Evolutionary conservation across 140 eudicot species (phyloP).

Genomic region (Senecio squalidus): DNA sequence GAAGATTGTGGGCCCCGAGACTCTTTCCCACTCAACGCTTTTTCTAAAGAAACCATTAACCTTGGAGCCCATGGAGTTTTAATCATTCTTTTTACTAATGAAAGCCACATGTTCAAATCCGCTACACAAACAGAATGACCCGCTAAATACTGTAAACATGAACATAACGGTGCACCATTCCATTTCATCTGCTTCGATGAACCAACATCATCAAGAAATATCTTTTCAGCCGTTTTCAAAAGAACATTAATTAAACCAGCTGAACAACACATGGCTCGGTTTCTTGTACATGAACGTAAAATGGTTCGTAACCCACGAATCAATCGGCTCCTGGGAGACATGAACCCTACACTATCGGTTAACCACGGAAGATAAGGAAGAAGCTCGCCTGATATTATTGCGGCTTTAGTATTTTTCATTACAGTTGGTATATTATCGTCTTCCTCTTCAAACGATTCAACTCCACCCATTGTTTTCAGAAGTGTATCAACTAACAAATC

Average conservation of each 20-base stretch:
- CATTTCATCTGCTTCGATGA: conserved; percentile 55
- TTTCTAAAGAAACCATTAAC: conserved; percentile 71
- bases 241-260: conserved; percentile 83
- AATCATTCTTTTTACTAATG: conserved; percentile 45
- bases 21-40: conserved; percentile 84
- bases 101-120: conserved; percentile 77
- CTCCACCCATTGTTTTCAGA: conserved; percentile 98
- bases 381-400: conserved; percentile 82
- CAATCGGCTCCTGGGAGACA: conserved; percentile 95
- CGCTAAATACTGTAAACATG: conserved; percentile 84
- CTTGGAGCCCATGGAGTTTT: conserved; percentile 75
- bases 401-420: conserved; percentile 92
- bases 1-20: conserved; percentile 83
- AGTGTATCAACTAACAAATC: conserved; percentile 85
- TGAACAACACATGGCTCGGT: conserved; percentile 81
- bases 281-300: conserved; percentile 86
- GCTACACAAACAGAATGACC: conserved; percentile 82
- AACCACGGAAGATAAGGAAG: conserved; percentile 88
- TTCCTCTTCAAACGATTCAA: conserved; percentile 94
- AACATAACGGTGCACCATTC: conserved; percentile 87
- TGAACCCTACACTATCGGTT: conserved; percentile 61
- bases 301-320: conserved; percentile 87
- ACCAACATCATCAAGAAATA: conserved; percentile 52
- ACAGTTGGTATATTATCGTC: conserved; percentile 74
- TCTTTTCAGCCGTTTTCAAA: conserved; percentile 72